Evolutionary conservation across 352 stramenopile species (phyloP).

Genomic region (Phytophthora fragariaefolia): DNA sequence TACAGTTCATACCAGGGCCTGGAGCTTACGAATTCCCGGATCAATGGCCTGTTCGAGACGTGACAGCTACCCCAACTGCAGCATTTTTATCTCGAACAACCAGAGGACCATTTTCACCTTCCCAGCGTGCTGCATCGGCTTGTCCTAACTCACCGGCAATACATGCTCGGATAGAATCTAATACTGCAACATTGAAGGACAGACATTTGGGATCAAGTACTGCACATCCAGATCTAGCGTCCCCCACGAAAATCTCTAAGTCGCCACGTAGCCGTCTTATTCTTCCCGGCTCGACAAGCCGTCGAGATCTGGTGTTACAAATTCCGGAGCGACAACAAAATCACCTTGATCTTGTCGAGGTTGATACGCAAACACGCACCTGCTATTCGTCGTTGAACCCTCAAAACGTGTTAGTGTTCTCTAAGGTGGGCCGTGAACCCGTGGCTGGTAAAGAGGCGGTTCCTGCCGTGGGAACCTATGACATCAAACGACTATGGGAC

Average conservation of each 20-base stretch:
- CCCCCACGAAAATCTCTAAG: neutral
- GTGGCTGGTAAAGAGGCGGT: conserved; percentile 3
- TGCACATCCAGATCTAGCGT: neutral
- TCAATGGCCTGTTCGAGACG: conserved; percentile 32
- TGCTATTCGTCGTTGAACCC: conserved; percentile 31
- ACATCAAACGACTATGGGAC: conserved; percentile 62
- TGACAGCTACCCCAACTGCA: conserved; percentile 29
- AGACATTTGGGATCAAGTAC: conserved; percentile 7
- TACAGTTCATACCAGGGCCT: conserved; percentile 54
- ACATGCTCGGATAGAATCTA: neutral
- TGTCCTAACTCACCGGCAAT: conserved; percentile 10
- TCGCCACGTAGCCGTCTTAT: conserved; percentile 26
- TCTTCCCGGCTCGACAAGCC: conserved; percentile 12
- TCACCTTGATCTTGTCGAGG: conserved; percentile 4
- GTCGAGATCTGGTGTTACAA: conserved; percentile 6
- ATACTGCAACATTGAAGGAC: neutral
- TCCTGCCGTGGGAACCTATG: conserved; percentile 45
- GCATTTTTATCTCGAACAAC: conserved; percentile 42
- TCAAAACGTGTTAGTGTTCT: conserved; percentile 23
- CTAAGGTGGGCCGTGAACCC: conserved; percentile 16
- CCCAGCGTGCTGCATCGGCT: conserved; percentile 7
- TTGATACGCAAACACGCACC: neutral
- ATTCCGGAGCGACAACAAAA: conserved; percentile 14
- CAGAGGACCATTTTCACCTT: conserved; percentile 12
- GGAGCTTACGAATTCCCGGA: conserved; percentile 56